These are phyloP conservation scores for Plasmodium berghei DNA, from an alignment of 169 alveolate genomes.

Conservation along the genomic window DNA sequence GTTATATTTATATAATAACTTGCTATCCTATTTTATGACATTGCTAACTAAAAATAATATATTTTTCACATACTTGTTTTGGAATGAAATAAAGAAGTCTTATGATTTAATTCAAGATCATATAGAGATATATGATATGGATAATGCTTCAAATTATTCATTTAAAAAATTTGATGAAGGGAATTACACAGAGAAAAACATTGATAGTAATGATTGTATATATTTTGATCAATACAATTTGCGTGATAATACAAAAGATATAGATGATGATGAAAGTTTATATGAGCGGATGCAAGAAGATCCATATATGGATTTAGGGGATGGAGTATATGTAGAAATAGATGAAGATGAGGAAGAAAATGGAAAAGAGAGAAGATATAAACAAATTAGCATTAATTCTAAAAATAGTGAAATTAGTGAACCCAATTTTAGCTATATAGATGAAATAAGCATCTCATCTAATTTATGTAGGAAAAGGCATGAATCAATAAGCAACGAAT, in stretches of 20 bases:
- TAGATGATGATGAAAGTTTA: not conserved
- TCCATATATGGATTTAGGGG: constrained; percentile 23
- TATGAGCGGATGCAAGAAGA: constrained; percentile 3
- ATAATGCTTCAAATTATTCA: constrained; percentile 61
- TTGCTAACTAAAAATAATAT: constrained; percentile 30
- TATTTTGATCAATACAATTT: constrained; percentile 16
- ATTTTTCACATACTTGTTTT: constrained; percentile 31
- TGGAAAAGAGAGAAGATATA: not conserved
- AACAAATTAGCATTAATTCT: not conserved
- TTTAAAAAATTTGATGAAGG: constrained; percentile 32
- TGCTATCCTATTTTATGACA: constrained; percentile 20
- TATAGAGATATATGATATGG: constrained; percentile 26
- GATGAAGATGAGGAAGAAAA: constrained; percentile 14
- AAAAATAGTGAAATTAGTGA: not conserved
- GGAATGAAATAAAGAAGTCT: constrained; percentile 20
- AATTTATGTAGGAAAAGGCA: not conserved
- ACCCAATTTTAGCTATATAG: not conserved
- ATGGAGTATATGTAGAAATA: constrained; percentile 19
- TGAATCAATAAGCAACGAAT: no score
- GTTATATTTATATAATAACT: constrained; percentile 44
- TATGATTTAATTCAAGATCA: constrained; percentile 51
- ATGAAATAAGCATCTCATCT: not conserved
- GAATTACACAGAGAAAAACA: not conserved
- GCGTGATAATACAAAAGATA: constrained; percentile 1
- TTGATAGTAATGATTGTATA: constrained; percentile 5